Percentiles rank a stretch among this genome's conserved stretches.
Evolutionary conservation across 495 filamentous ascomycete genomes (phyloP).

Genomic region (Neurospora discreta): DNA sequence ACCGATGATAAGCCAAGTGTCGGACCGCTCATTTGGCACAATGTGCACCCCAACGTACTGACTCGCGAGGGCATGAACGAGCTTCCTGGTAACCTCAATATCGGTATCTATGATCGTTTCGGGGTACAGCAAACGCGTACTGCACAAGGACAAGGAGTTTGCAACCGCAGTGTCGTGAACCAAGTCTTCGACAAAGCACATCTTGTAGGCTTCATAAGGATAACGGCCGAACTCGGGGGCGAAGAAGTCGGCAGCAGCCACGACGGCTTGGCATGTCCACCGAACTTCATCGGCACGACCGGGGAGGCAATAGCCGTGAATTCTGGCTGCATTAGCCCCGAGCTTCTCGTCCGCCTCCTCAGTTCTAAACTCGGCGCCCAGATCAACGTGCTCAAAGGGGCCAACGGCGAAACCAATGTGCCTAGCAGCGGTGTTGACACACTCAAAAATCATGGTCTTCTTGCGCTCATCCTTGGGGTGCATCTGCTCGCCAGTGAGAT

Average conservation of each 20-base stretch:
- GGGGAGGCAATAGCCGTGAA: conserved; percentile 86
- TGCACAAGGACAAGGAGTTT: conserved; percentile 80
- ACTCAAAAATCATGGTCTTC: conserved; percentile 74
- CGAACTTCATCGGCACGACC: conserved; percentile 65
- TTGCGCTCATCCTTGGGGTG: conserved; percentile 63
- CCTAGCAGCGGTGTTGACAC: conserved; percentile 57
- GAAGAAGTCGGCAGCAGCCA: conserved; percentile 70
- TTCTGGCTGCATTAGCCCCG: conserved; percentile 66
- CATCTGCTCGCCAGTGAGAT: conserved; percentile 67
- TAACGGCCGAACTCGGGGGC: conserved; percentile 75
- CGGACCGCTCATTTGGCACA: conserved; percentile 63
- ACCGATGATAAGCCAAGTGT: conserved; percentile 86
- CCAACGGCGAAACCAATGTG: conserved; percentile 89
- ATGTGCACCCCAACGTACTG: conserved; percentile 93
- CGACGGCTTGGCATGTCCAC: conserved; percentile 56
- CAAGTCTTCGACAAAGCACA: conserved; percentile 90
- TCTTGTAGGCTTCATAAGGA: conserved; percentile 76
- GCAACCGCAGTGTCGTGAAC: conserved; percentile 58
- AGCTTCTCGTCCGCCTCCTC: conserved; percentile 85
- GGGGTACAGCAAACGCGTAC: conserved; percentile 72
- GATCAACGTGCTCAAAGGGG: conserved; percentile 85
- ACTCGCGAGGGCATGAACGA: conserved; percentile 76
- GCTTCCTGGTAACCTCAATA: conserved; percentile 59
- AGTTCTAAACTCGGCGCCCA: conserved; percentile 72
- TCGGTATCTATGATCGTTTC: conserved; percentile 72